Percentiles rank a stretch among this genome's conserved stretches.
phyloP scores from a whole-genome alignment of 2,329 filamentous ascomycete genomes.

The Exutisphaerella laricina region DNA sequence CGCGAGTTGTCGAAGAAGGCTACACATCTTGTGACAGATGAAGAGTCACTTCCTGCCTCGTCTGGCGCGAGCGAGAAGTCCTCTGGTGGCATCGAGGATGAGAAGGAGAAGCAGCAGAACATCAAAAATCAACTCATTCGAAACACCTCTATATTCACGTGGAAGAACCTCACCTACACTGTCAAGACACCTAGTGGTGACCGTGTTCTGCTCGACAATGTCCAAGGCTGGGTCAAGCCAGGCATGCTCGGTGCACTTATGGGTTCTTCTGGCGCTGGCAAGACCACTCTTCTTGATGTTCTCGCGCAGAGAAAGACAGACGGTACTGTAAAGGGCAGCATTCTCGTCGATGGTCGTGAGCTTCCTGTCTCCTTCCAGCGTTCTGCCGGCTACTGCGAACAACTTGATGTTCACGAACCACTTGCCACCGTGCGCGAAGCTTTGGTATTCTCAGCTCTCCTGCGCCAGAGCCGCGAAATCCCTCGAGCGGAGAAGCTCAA shows the following conservation, averaged over 20 bases:
- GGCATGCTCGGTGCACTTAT: conserved; percentile 74
- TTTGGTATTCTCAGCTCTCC: conserved; percentile 58
- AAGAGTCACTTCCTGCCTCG: conserved; percentile 12
- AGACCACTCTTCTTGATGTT: conserved; percentile 37
- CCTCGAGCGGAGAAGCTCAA: conserved; percentile 58
- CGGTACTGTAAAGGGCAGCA: conserved; percentile 42
- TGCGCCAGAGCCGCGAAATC: conserved; percentile 56
- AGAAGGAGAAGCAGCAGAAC: conserved; percentile 13
- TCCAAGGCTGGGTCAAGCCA: conserved; percentile 68
- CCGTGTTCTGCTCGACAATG: conserved; percentile 50
- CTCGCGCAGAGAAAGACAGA: conserved; percentile 43
- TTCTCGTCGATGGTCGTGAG: conserved; percentile 41
- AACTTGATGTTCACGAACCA: conserved; percentile 63
- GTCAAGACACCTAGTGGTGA: conserved; percentile 49
- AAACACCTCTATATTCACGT: conserved; percentile 70
- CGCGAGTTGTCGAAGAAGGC: conserved; percentile 50
- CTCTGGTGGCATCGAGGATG: conserved; percentile 5
- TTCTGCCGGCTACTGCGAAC: conserved; percentile 53
- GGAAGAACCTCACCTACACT: conserved; percentile 78
- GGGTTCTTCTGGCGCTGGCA: conserved; percentile 62
- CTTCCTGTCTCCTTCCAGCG: conserved; percentile 46
- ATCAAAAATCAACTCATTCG: conserved; percentile 42
- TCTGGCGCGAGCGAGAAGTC: conserved; percentile 11
- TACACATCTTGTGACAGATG: conserved; percentile 18
- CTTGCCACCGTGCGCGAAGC: conserved; percentile 63